Evolutionary conservation across 352 stramenopile genomes (phyloP).

Genomic region (Globisporangium emineosum): DNA sequence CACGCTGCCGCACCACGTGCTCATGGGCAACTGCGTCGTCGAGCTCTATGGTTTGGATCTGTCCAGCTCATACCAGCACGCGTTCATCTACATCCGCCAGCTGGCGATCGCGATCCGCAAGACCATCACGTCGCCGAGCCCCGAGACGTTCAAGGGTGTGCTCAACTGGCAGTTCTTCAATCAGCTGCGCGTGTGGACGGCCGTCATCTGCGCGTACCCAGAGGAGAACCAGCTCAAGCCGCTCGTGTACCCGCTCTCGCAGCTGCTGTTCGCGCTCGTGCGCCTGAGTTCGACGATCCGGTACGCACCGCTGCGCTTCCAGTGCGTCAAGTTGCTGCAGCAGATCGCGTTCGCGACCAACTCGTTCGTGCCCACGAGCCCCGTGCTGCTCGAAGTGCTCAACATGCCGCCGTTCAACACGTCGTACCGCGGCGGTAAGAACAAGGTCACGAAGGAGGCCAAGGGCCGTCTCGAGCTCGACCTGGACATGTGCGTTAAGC

Average conservation of each 20-base stretch:
- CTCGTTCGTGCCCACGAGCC: slow-evolving; percentile 94
- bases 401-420: slow-evolving; percentile 88
- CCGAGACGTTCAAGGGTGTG: slow-evolving; percentile 84
- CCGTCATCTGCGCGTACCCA: slow-evolving; percentile 91
- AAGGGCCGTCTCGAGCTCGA: slow-evolving; percentile 55
- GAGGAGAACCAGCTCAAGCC: slow-evolving; percentile 83
- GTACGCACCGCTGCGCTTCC: slow-evolving; percentile 93
- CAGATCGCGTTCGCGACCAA: slow-evolving; percentile 94
- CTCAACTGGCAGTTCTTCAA: slow-evolving; percentile 99
- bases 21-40: slow-evolving; percentile 98
- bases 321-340: slow-evolving; percentile 96
- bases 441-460: slow-evolving; percentile 31
- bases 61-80: slow-evolving; percentile 97
- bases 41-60: slow-evolving; percentile 97
- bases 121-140: slow-evolving; percentile 93
- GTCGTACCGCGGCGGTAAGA: slow-evolving; percentile 68
- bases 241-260: slow-evolving; percentile 94
- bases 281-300: slow-evolving; percentile 75
- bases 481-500: slow-evolving; percentile 86
- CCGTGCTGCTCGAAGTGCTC: slow-evolving; percentile 93
- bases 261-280: slow-evolving; percentile 82
- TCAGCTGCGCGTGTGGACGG: slow-evolving; percentile 95
- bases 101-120: slow-evolving; percentile 97
- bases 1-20: slow-evolving; percentile 74
- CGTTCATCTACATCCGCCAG: slow-evolving; percentile 99